Percentiles rank a stretch among this genome's conserved stretches.
Evolutionary conservation across 208 protist genomes (phyloP).

Genomic region (Kentomonas sorsogonicus): DNA sequence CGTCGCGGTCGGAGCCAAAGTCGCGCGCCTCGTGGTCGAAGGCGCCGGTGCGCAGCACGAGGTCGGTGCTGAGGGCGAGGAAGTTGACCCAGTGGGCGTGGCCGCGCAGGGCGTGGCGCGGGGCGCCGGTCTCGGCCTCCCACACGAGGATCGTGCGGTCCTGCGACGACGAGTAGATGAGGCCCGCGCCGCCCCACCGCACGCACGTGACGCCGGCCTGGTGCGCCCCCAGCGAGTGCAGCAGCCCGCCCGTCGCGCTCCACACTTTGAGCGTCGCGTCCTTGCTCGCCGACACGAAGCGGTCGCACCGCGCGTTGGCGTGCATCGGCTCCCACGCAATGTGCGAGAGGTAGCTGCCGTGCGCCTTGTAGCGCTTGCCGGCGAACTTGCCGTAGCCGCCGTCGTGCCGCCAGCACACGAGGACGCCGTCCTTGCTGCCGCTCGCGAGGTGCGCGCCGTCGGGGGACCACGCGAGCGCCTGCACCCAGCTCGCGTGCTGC

Average conservation of each 20-base stretch:
- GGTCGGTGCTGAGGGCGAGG: constrained; percentile 96
- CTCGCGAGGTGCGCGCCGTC: constrained; percentile 91
- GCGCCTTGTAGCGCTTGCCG: constrained; percentile 80
- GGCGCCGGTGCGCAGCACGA: constrained; percentile 92
- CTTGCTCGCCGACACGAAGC: constrained; percentile 91
- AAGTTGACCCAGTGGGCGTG: constrained; percentile 99
- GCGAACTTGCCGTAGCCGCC: constrained; percentile 75
- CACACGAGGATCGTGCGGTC: constrained; percentile 97
- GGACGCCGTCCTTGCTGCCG: constrained; percentile 90
- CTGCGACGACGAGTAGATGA: constrained; percentile 95
- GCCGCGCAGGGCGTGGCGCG: constrained; percentile 82
- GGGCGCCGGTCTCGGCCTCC: constrained; percentile 72
- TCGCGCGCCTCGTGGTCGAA: constrained; percentile 91
- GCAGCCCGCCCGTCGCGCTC: constrained; percentile 42
- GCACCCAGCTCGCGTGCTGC: constrained; percentile 94
- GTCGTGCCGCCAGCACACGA: constrained; percentile 91
- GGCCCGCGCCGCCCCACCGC: constrained; percentile 92
- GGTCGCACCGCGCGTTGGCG: constrained; percentile 62
- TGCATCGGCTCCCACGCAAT: constrained; percentile 97
- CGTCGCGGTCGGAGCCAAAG: constrained; percentile 45
- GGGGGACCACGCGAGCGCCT: constrained; percentile 95
- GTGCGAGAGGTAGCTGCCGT: constrained; percentile 94
- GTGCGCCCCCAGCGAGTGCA: constrained; percentile 93
- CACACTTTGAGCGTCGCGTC: constrained; percentile 92
- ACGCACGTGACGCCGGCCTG: constrained; percentile 95